Evolutionary conservation across 345 rosid species (phyloP).

Genomic region (Firmiana major): DNA sequence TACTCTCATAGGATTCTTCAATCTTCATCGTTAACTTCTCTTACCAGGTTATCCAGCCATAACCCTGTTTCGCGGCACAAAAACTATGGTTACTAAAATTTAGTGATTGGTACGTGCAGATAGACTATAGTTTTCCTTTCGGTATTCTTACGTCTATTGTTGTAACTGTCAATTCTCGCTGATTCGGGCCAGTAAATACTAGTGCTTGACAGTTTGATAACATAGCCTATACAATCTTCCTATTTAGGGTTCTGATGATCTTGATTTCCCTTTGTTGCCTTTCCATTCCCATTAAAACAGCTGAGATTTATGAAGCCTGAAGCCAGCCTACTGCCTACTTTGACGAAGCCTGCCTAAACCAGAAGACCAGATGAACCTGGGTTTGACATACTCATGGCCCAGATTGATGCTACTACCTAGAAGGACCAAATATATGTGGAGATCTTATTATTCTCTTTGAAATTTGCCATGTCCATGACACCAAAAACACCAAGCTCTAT

Average conservation of each 20-base stretch:
- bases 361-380: conserved; percentile 92
- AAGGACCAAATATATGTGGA: conserved; percentile 49
- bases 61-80: conserved; percentile 73
- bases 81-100: conserved; percentile 76
- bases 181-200: conserved; percentile 25
- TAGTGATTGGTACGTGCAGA: conserved; percentile 46
- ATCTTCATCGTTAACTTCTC: conserved; percentile 38
- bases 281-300: conserved; percentile 79
- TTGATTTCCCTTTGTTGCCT: conserved; percentile 70
- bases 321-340: conserved; percentile 74
- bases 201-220: conserved; percentile 38
- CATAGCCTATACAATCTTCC: conserved; percentile 56
- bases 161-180: conserved; percentile 27
- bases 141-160: conserved; percentile 14
- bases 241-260: conserved; percentile 72
- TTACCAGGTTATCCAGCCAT: conserved; percentile 87
- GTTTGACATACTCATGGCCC: conserved; percentile 61
- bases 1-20: conserved; percentile 18
- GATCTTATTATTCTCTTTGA: conserved; percentile 36
- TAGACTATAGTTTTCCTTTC: conserved; percentile 31
- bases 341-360: conserved; percentile 86
- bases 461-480: conserved; percentile 52
- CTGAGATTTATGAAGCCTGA: conserved; percentile 90
- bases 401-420: conserved; percentile 65
- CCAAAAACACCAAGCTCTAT: conserved; percentile 60